Percentiles rank a stretch among this genome's conserved stretches.
Conservation (phyloP, 108 stramenopile species). For the Mediolabrus comicus region DNA sequence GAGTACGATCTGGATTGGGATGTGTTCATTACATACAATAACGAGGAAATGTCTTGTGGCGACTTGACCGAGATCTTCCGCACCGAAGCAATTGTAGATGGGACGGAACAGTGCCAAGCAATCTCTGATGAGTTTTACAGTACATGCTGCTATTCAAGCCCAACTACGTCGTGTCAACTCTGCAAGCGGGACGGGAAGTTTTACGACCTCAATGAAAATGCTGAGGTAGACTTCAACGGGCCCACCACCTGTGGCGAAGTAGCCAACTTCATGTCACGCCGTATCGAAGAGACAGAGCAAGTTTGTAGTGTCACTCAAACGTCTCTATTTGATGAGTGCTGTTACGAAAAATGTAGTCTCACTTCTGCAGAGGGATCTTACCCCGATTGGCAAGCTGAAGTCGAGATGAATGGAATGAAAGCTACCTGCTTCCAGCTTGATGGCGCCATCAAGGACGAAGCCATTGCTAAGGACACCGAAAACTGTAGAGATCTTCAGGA, state of each 20-base stretch:
- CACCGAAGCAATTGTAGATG: constrained; percentile 20
- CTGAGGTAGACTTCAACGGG: constrained; percentile 43
- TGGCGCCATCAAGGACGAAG: constrained; percentile 36
- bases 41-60: constrained; percentile 39
- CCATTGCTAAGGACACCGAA: constrained; percentile 28
- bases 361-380: constrained; percentile 25
- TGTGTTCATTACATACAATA: constrained; percentile 37
- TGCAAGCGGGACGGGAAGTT: constrained; percentile 35
- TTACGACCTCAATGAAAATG: constrained; percentile 40
- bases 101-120: constrained; percentile 23
- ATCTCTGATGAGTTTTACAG: constrained; percentile 15
- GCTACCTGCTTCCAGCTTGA: constrained; percentile 45
- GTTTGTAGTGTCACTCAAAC: constrained; percentile 34
- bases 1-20: constrained; percentile 44
- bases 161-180: constrained; percentile 44
- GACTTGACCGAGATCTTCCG: constrained; percentile 48
- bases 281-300: constrained; percentile 37
- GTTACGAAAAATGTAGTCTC: constrained; percentile 40
- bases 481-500: constrained; percentile 36
- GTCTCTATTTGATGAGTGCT: constrained; percentile 39
- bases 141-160: constrained; percentile 43
- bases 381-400: constrained; percentile 45
- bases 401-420: constrained; percentile 42
- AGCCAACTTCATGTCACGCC: constrained; percentile 38
- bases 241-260: constrained; percentile 45